A percentile compares a stretch with the other conserved stretches of the same genome.
phyloP scores from a whole-genome alignment of 495 filamentous ascomycete genomes.

The Aspergillus ellipticus region DNA sequence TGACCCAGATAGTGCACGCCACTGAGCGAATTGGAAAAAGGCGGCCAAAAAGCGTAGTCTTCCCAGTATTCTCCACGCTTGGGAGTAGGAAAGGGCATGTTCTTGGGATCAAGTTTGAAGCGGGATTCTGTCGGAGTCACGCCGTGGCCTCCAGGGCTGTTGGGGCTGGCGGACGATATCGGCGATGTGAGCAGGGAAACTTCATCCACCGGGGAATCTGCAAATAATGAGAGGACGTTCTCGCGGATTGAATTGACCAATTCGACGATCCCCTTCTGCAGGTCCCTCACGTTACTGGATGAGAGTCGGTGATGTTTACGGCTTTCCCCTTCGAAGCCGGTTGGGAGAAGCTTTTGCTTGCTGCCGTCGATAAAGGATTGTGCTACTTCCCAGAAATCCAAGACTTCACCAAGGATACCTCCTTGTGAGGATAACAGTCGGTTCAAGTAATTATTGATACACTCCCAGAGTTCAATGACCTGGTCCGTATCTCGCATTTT shows the following conservation, averaged over 20 bases:
- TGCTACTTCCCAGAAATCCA: conserved; percentile 91
- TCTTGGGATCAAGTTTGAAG: conserved; percentile 74
- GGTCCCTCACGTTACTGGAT: conserved; percentile 59
- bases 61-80: conserved; percentile 80
- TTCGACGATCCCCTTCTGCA: conserved; percentile 75
- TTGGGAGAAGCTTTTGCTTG: conserved; percentile 73
- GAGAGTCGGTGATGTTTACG: conserved; percentile 81
- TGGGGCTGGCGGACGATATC: conserved; percentile 65
- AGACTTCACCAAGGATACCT: conserved; percentile 81
- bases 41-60: conserved; percentile 95
- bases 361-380: conserved; percentile 87
- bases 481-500: conserved; percentile 66
- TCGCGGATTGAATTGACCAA: conserved; percentile 78
- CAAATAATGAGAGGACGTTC: conserved; percentile 73
- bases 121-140: conserved; percentile 57
- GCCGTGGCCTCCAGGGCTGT: conserved; percentile 54
- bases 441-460: conserved; percentile 65
- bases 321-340: conserved; percentile 80
- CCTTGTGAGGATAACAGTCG: conserved; percentile 64
- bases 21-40: conserved; percentile 83
- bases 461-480: conserved; percentile 86
- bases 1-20: conserved; percentile 81
- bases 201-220: conserved; percentile 87
- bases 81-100: conserved; percentile 72
- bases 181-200: conserved; percentile 81